phyloP scores from a whole-genome alignment of 2,329 filamentous ascomycete genomes.

The Epichloe elymi region DNA sequence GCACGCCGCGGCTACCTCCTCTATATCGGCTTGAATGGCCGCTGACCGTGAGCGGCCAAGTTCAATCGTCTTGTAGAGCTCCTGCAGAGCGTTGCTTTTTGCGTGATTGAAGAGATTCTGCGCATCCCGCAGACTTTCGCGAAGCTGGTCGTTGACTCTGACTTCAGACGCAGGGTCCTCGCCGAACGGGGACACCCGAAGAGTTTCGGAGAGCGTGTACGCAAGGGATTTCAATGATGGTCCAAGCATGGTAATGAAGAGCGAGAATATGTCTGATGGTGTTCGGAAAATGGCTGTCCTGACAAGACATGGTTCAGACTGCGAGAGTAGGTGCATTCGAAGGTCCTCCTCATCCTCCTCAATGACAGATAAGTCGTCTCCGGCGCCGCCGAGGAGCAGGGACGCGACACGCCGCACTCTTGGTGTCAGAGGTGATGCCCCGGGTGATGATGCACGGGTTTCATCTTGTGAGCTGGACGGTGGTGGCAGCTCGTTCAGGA shows the following conservation, averaged over 20 bases:
- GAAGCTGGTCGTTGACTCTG: conserved; percentile 65
- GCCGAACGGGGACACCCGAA: conserved; percentile 77
- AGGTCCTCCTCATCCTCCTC: conserved; percentile 42
- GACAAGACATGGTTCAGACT: conserved; percentile 18
- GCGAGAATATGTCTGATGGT: conserved; percentile 75
- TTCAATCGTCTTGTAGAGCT: conserved; percentile 71
- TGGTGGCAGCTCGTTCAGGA: conserved; percentile 52
- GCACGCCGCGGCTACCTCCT: conserved; percentile 95
- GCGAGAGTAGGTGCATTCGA: conserved; percentile 9
- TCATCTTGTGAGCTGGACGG: conserved; percentile 1
- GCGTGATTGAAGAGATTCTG: conserved; percentile 66
- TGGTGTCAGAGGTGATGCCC: conserved; percentile 12
- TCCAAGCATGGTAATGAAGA: conserved; percentile 79
- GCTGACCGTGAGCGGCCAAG: conserved; percentile 54
- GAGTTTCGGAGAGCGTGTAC: conserved; percentile 76
- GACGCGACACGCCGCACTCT: conserved; percentile 16
- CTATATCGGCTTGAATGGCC: conserved; percentile 79
- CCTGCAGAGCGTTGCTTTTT: conserved; percentile 60
- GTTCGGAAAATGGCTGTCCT: conserved; percentile 33
- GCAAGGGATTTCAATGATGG: conserved; percentile 95
- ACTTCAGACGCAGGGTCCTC: conserved; percentile 54
- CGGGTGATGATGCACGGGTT: conserved; percentile 5
- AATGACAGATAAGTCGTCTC: conserved; percentile 45
- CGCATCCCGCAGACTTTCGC: conserved; percentile 67
- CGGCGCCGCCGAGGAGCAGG: conserved; percentile 24